A percentile compares a stretch with the other conserved stretches of the same genome.
These are phyloP conservation scores for Penicillium sp. DNA, from an alignment of 2,329 filamentous ascomycete genomes.

Conservation along the genomic window DNA sequence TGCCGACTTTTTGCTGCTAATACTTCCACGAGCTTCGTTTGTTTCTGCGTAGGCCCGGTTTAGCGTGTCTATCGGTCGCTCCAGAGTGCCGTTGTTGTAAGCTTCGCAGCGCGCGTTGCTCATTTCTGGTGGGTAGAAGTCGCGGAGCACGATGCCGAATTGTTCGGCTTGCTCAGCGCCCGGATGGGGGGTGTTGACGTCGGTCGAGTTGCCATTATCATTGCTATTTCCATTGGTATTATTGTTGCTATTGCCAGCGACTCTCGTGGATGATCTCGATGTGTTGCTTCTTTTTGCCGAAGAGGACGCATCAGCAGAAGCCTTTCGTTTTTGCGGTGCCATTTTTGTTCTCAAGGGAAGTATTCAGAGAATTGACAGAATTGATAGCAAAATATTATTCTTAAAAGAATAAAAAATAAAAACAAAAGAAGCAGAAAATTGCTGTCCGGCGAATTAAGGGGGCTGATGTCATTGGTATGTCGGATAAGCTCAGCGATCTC, in stretches of 20 bases:
- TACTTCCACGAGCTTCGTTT: constrained; percentile 46
- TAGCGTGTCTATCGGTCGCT: constrained; percentile 69
- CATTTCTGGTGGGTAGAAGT: constrained; percentile 85
- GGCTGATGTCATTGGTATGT: neutral
- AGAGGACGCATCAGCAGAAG: neutral
- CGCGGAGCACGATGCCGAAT: constrained; percentile 63
- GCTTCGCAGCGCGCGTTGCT: constrained; percentile 70
- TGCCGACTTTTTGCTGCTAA: constrained; percentile 52
- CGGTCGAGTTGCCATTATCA: neutral
- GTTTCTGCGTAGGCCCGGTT: constrained; percentile 61
- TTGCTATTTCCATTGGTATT: neutral
- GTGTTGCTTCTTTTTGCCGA: neutral
- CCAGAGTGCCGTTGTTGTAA: constrained; percentile 67
- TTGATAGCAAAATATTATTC: neutral
- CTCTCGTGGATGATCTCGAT: neutral
- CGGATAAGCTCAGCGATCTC: neutral
- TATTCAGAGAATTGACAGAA: neutral
- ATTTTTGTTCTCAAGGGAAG: neutral
- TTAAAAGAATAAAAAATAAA: neutral
- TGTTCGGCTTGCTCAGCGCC: constrained; percentile 41
- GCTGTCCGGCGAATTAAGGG: neutral
- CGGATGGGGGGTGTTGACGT: constrained; percentile 23
- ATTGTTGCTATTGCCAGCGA: neutral
- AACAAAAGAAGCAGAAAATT: neutral
- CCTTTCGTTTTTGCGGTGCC: constrained; percentile 7